phyloP scores from a whole-genome alignment of 306 rosid genomes.

The Acacia crassicarpa region DNA sequence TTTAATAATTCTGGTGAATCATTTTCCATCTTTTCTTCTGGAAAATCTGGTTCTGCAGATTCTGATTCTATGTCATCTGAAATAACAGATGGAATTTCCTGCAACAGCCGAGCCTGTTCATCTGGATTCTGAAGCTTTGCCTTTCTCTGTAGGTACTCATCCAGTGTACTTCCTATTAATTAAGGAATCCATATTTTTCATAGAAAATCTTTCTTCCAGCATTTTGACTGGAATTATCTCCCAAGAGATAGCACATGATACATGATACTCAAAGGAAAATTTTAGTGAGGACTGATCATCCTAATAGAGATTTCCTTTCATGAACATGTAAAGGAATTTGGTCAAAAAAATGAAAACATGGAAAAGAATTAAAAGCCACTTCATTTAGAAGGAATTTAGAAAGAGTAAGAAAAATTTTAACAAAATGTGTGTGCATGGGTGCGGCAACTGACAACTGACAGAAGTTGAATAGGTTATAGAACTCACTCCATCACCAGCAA shows the following conservation, averaged over 20 bases:
- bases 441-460: background rate
- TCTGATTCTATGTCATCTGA: constrained; percentile 60
- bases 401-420: background rate
- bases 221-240: constrained; percentile 8
- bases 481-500: background rate
- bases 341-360: background rate
- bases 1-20: constrained; percentile 41
- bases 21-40: constrained; percentile 39
- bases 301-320: constrained; percentile 8
- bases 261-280: constrained; percentile 10
- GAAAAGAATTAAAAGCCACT: background rate
- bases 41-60: constrained; percentile 31
- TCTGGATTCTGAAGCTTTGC: constrained; percentile 63
- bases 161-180: constrained; percentile 55
- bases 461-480: background rate
- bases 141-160: constrained; percentile 65
- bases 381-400: constrained; percentile 9
- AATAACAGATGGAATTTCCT: constrained; percentile 63
- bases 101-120: constrained; percentile 67
- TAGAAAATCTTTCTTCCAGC: constrained; percentile 3
- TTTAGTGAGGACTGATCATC: constrained; percentile 1
- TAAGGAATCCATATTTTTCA: constrained; percentile 48
- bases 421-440: background rate
- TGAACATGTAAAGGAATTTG: background rate
- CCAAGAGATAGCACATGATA: constrained; percentile 11